phyloP scores from a whole-genome alignment of 345 rosid species.

The Mangifera indica region DNA sequence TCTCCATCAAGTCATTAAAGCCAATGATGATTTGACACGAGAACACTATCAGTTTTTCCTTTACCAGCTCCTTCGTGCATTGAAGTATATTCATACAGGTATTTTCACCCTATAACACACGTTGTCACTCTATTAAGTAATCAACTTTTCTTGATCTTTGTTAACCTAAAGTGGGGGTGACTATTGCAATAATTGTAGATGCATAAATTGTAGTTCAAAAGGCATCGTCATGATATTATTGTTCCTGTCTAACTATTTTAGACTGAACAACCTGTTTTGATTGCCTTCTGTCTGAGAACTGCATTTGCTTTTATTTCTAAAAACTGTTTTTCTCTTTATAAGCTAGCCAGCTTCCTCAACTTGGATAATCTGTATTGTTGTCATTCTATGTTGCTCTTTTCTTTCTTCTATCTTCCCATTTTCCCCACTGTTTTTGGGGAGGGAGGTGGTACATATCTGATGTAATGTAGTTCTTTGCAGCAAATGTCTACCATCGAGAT shows the following conservation, averaged over 20 bases:
- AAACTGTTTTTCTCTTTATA: background rate
- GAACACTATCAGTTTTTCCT: slow-evolving; percentile 96
- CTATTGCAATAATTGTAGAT: background rate
- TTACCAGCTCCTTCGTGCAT: slow-evolving; percentile 87
- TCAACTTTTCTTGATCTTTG: background rate
- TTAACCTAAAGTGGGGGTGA: background rate
- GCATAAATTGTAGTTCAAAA: background rate
- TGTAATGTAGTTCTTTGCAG: slow-evolving; percentile 51
- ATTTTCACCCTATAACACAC: slow-evolving; percentile 3
- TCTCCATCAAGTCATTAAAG: slow-evolving; percentile 96
- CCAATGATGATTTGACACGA: slow-evolving; percentile 89
- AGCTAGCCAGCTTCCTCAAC: background rate
- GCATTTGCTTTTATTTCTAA: background rate
- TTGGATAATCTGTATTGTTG: background rate
- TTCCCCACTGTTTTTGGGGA: background rate
- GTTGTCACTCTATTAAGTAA: background rate
- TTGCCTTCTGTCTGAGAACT: background rate
- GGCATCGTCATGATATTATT: background rate
- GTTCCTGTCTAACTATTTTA: background rate
- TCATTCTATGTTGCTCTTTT: background rate
- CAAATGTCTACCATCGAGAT: slow-evolving; percentile 92
- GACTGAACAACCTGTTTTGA: background rate
- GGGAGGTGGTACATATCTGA: slow-evolving; percentile 8
- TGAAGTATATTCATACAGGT: slow-evolving; percentile 95
- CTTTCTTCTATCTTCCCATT: background rate